These are phyloP conservation scores for Alternaria sp. DNA, from an alignment of 2,329 filamentous ascomycete species.

Conservation along the genomic window DNA sequence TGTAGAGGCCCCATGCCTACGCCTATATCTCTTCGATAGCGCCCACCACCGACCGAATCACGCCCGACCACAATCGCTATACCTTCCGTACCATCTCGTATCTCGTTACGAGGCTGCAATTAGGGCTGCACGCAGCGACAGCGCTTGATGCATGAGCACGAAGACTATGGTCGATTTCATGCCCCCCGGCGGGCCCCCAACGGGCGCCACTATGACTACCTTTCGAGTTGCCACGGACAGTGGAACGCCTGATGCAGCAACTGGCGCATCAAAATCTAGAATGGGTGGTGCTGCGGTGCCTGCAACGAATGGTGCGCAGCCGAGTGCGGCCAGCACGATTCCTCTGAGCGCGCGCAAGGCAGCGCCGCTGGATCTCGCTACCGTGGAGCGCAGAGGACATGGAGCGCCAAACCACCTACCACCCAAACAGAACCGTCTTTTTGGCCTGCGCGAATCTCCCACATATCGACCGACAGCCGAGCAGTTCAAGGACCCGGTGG, in stretches of 20 bases:
- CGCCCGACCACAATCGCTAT: constrained; percentile 9
- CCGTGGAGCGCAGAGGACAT: constrained; percentile 89
- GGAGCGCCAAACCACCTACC: constrained; percentile 77
- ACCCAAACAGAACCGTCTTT: constrained; percentile 77
- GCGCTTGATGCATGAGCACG: constrained; percentile 34
- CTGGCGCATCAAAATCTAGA: constrained; percentile 37
- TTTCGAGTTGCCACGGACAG: constrained; percentile 47
- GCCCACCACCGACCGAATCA: constrained; percentile 25
- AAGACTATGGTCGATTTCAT: constrained; percentile 47
- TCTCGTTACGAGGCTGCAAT: constrained; percentile 21
- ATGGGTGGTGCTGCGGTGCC: constrained; percentile 35
- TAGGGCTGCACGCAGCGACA: constrained; percentile 13
- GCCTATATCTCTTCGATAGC: constrained; percentile 39
- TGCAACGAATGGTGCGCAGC: constrained; percentile 41
- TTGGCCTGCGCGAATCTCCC: constrained; percentile 86
- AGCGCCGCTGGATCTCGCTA: constrained; percentile 78
- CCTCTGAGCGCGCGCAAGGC: constrained; percentile 70
- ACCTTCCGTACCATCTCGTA: background rate
- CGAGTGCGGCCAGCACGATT: constrained; percentile 53
- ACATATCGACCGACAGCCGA: constrained; percentile 90
- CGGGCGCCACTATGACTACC: constrained; percentile 45
- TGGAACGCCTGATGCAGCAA: constrained; percentile 25
- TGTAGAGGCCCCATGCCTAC: constrained; percentile 38
- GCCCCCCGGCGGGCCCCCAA: constrained; percentile 37
- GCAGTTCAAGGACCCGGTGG: constrained; percentile 92